phyloP scores from a whole-genome alignment of 495 filamentous ascomycete genomes.

The Neurospora sp. region DNA sequence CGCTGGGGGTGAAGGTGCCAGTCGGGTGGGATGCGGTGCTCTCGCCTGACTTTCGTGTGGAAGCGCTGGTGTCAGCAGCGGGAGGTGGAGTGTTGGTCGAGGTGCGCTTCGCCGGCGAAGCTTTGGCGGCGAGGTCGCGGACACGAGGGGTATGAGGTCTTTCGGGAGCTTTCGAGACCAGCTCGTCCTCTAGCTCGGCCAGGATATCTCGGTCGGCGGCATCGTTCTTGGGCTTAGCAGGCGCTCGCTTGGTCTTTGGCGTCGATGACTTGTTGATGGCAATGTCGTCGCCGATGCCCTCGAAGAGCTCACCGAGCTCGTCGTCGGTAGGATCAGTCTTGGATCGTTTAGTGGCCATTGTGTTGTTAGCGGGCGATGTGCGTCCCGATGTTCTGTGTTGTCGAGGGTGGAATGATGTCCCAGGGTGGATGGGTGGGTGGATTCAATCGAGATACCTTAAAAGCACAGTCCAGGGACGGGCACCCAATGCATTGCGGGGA shows the following conservation, averaged over 20 bases:
- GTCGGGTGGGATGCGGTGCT: conserved; percentile 54
- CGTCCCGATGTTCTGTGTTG: background rate
- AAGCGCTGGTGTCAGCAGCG: conserved; percentile 33
- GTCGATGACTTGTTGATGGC: conserved; percentile 37
- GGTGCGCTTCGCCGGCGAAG: conserved; percentile 47
- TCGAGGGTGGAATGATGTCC: background rate
- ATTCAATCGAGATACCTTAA: background rate
- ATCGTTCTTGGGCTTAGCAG: conserved; percentile 37
- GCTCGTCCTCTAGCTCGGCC: conserved; percentile 69
- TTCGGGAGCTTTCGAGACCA: conserved; percentile 54
- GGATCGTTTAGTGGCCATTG: conserved; percentile 32
- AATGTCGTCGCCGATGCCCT: conserved; percentile 50
- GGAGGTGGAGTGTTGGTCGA: conserved; percentile 42
- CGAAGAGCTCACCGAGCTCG: conserved; percentile 75
- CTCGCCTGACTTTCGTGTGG: conserved; percentile 61
- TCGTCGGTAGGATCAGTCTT: conserved; percentile 57
- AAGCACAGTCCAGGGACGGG: background rate
- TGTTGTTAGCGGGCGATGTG: conserved; percentile 4
- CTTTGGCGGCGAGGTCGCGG: conserved; percentile 45
- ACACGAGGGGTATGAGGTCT: conserved; percentile 77
- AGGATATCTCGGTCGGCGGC: conserved; percentile 58
- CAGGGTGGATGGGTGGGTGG: background rate
- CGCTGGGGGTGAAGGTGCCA: conserved; percentile 44
- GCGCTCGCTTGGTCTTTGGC: conserved; percentile 26
- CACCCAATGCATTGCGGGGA: background rate